phyloP scores from a whole-genome alignment of 2,329 filamentous ascomycete species.

The Pseudocercospora macadamiae region DNA sequence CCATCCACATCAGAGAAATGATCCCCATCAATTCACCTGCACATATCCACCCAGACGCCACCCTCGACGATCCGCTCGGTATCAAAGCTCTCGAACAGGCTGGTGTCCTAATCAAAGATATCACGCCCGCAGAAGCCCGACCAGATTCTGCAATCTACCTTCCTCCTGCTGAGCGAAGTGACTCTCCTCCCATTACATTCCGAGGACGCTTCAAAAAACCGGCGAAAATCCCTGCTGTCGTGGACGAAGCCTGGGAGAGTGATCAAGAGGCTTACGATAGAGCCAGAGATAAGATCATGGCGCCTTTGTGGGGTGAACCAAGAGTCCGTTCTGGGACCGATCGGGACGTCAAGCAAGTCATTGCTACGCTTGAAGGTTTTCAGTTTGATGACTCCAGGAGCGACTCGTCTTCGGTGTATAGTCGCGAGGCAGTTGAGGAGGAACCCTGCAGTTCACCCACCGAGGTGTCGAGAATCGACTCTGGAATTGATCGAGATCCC shows the following conservation, averaged over 20 bases:
- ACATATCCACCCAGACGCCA: background rate
- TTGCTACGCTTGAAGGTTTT: no score
- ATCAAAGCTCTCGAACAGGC: background rate
- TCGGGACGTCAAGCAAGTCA: no score
- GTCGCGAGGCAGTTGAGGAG: no score
- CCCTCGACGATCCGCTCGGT: background rate
- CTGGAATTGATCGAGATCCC: no score
- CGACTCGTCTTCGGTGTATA: no score
- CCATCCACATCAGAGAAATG: no score
- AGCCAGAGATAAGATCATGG: background rate
- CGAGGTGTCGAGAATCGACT: no score
- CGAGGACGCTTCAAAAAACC: background rate
- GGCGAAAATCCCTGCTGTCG: background rate
- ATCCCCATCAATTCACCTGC: background rate
- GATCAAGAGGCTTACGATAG: background rate
- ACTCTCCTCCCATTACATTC: background rate
- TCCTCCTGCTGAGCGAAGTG: background rate
- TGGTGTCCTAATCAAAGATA: background rate
- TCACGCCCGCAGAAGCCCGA: background rate
- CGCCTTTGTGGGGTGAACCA: no score
- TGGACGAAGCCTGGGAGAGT: background rate
- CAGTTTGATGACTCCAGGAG: no score
- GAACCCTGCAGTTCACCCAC: no score
- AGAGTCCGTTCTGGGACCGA: no score
- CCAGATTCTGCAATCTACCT: background rate